These are phyloP conservation scores for Colletotrichum sp. DNA, from an alignment of 2,329 filamentous ascomycete genomes.

Conservation along the genomic window DNA sequence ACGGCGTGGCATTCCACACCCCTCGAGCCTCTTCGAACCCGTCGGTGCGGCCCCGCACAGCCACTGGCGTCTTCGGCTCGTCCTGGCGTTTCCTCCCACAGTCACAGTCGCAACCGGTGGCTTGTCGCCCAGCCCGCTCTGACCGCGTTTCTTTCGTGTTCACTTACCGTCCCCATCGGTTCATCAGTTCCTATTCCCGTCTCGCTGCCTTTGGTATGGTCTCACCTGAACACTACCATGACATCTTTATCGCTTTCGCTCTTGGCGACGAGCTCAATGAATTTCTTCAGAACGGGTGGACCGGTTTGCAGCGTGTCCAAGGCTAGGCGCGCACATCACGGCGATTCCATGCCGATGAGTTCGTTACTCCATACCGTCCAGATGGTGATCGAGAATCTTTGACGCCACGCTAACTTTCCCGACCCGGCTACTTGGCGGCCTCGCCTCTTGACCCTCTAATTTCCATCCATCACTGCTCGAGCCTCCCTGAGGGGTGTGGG, in stretches of 20 bases:
- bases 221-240: background rate
- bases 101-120: slow-evolving; percentile 2
- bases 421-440: background rate
- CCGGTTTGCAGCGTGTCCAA: background rate
- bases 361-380: background rate
- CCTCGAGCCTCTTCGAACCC: slow-evolving; percentile 8
- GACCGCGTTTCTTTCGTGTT: slow-evolving; percentile 10
- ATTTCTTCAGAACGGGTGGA: background rate
- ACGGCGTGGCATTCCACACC: background rate
- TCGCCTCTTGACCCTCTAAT: slow-evolving; percentile 9
- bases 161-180: background rate
- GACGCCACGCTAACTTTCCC: background rate
- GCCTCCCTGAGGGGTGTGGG: background rate
- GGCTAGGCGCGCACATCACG: background rate
- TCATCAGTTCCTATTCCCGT: background rate
- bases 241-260: background rate
- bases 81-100: background rate
- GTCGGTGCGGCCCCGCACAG: slow-evolving; percentile 1
- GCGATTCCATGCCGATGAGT: background rate
- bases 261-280: background rate
- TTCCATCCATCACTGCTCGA: background rate
- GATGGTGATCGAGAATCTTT: background rate
- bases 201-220: slow-evolving; percentile 14
- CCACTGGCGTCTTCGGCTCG: background rate
- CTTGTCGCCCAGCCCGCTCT: slow-evolving; percentile 4